phyloP scores from a whole-genome alignment of 805 yeast genomes.

The Candida endomychidarum region DNA sequence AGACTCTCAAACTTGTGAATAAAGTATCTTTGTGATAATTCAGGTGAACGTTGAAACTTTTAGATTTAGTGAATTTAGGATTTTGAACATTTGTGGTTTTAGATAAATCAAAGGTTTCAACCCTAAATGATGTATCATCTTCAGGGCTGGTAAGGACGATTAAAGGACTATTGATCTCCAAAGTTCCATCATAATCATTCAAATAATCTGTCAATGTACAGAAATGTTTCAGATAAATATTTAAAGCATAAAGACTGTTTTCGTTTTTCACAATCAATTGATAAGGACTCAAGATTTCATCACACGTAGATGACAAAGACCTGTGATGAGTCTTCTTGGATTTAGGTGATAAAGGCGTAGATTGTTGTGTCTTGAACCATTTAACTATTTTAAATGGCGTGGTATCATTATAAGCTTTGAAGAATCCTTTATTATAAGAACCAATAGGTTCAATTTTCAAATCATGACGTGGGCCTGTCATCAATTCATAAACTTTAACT shows the following conservation, averaged over 20 bases:
- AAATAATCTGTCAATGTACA: slow-evolving; percentile 11
- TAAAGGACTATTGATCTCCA: slow-evolving; percentile 10
- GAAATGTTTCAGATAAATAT: slow-evolving; percentile 19
- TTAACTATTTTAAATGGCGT: slow-evolving; percentile 16
- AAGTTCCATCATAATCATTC: not conserved
- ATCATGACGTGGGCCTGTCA: slow-evolving; percentile 10
- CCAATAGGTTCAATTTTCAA: slow-evolving; percentile 19
- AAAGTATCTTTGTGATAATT: not conserved
- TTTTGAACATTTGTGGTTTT: not conserved
- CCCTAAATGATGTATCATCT: slow-evolving; percentile 9
- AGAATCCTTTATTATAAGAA: slow-evolving; percentile 16
- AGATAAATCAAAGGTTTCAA: slow-evolving; percentile 11
- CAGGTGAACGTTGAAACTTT: slow-evolving; percentile 1
- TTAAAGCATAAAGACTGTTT: slow-evolving; percentile 15
- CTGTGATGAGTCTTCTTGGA: slow-evolving; percentile 9
- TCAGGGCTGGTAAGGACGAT: slow-evolving; percentile 8
- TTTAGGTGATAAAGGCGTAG: slow-evolving; percentile 4
- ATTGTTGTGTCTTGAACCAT: slow-evolving; percentile 16
- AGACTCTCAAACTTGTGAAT: not conserved
- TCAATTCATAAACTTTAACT: slow-evolving; percentile 18
- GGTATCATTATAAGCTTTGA: slow-evolving; percentile 11
- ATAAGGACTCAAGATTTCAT: slow-evolving; percentile 16
- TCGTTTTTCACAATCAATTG: slow-evolving; percentile 18
- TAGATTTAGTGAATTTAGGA: slow-evolving; percentile 4
- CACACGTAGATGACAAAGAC: slow-evolving; percentile 10